phyloP scores from a whole-genome alignment of 2,329 filamentous ascomycete genomes.

The Penicillium sp. region DNA sequence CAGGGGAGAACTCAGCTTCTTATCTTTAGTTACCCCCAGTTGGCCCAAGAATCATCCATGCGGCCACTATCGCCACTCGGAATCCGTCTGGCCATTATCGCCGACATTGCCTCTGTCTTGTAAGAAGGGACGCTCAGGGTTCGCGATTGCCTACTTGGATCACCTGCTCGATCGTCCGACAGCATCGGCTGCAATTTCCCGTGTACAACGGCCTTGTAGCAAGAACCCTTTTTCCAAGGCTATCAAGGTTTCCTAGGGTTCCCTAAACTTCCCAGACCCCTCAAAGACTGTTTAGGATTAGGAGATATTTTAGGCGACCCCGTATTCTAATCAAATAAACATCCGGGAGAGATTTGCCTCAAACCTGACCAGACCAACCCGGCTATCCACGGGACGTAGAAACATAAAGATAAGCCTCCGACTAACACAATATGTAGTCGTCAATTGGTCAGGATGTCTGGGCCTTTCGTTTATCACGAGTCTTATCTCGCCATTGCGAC shows the following conservation, averaged over 20 bases:
- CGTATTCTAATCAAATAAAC: not conserved
- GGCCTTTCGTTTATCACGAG: not conserved
- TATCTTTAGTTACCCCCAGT: not conserved
- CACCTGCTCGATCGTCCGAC: not conserved
- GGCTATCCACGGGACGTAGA: not conserved
- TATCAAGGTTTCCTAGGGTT: too few species aligned
- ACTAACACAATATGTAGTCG: not conserved
- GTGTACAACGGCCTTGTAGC: not conserved
- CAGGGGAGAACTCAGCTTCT: not conserved
- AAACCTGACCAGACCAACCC: not conserved
- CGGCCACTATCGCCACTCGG: not conserved
- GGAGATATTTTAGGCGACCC: not conserved
- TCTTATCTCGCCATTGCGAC: not conserved
- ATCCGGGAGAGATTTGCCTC: not conserved
- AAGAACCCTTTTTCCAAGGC: not conserved
- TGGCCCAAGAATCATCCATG: not conserved
- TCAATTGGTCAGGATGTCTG: not conserved
- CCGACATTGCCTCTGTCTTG: not conserved
- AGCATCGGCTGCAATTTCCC: not conserved
- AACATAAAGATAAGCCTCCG: not conserved
- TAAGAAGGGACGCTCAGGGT: not conserved
- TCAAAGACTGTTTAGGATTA: not conserved
- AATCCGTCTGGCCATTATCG: not conserved
- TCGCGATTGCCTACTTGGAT: not conserved
- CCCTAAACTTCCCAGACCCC: too few species aligned